Evolutionary conservation across 805 yeast species (phyloP).

Genomic region (Candida peoriensis): DNA sequence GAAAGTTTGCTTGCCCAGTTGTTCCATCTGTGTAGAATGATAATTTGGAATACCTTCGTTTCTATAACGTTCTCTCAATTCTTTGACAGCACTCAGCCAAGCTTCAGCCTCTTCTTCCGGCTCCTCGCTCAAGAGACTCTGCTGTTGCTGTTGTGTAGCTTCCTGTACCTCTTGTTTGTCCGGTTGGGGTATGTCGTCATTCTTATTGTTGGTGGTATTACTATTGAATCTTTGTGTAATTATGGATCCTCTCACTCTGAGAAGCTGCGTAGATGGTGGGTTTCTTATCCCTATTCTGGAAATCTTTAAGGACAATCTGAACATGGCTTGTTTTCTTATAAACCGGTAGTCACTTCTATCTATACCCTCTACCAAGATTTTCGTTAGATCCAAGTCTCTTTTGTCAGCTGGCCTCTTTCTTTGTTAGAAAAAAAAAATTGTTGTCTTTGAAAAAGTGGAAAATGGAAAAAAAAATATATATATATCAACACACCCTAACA

Average conservation of each 20-base stretch:
- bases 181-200: conserved; percentile 2
- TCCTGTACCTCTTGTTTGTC: conserved; percentile 1
- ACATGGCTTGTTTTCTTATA: too few relatives aligned
- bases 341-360: too few relatives aligned
- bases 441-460: too few relatives aligned
- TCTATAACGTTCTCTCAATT: conserved; percentile 27
- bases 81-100: conserved; percentile 41
- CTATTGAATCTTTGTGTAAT: conserved; percentile 9
- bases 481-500: too few relatives aligned
- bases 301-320: too few relatives aligned
- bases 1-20: conserved; percentile 28
- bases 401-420: too few relatives aligned
- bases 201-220: conserved; percentile 3
- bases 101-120: conserved; percentile 29
- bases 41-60: conserved; percentile 30
- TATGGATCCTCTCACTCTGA: conserved; percentile 4
- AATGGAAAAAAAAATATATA: too few relatives aligned
- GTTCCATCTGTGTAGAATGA: conserved; percentile 22
- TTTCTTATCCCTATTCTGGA: too few relatives aligned
- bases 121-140: conserved; percentile 1
- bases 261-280: not conserved
- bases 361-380: too few relatives aligned
- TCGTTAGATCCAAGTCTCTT: too few relatives aligned
- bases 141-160: conserved; percentile 5
- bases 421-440: too few relatives aligned